phyloP scores from a whole-genome alignment of 2,329 filamentous ascomycete species.

The Phialocephala subalpina region DNA sequence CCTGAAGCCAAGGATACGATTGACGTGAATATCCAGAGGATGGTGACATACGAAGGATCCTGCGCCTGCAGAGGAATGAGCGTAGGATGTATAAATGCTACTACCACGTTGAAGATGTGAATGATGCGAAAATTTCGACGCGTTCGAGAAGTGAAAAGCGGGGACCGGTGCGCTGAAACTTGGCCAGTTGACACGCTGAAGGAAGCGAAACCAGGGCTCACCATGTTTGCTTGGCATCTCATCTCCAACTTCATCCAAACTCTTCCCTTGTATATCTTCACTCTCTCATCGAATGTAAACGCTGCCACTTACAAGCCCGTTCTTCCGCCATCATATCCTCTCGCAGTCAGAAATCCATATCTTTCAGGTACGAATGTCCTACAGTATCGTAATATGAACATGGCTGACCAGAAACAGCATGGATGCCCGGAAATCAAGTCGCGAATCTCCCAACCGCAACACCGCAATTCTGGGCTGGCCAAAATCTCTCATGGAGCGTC shows the following conservation, averaged over 20 bases:
- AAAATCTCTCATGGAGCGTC: not conserved
- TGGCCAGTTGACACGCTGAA: not conserved
- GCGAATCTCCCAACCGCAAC: conserved; percentile 1
- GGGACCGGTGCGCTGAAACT: too few species aligned
- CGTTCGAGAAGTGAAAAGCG: too few species aligned
- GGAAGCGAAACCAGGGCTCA: not conserved
- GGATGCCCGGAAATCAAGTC: not conserved
- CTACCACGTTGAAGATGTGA: too few species aligned
- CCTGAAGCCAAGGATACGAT: too few species aligned
- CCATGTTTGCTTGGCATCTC: not conserved
- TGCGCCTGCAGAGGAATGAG: too few species aligned
- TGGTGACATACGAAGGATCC: too few species aligned
- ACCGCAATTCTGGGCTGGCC: conserved; percentile 1
- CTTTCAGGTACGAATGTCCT: not conserved
- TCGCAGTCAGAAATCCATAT: conserved; percentile 4
- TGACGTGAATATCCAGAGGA: too few species aligned
- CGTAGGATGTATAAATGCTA: too few species aligned
- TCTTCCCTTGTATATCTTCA: not conserved
- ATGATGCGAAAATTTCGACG: too few species aligned
- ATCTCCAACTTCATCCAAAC: not conserved
- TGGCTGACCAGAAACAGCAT: not conserved
- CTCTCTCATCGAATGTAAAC: not conserved
- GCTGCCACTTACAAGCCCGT: not conserved
- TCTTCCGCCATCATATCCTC: not conserved
- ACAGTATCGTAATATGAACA: not conserved